Conservation (phyloP, 1,284 basidiomycete species). For the Microbotryum silenes-acaulis region DNA sequence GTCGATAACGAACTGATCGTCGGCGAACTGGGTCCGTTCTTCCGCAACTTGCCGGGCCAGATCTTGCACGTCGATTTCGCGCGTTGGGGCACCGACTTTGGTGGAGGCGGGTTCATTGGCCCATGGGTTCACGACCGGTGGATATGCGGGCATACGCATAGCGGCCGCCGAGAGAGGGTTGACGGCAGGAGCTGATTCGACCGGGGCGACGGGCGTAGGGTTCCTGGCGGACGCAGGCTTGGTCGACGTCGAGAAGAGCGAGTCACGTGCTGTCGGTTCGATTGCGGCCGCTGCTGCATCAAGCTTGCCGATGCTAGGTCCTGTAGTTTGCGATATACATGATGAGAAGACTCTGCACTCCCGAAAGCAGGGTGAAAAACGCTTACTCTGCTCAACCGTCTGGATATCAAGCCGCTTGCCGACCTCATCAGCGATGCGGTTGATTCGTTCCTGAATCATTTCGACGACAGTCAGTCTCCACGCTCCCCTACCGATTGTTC, state of each 20-base stretch:
- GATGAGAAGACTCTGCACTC: background rate
- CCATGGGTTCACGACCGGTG: constrained; percentile 39
- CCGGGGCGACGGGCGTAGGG: background rate
- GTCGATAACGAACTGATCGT: constrained; percentile 83
- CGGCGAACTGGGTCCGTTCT: constrained; percentile 58
- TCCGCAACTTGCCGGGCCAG: constrained; percentile 57
- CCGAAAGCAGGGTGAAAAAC: background rate
- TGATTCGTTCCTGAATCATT: constrained; percentile 26
- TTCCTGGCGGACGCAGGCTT: constrained; percentile 2
- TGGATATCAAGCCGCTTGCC: constrained; percentile 77
- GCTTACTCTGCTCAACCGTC: constrained; percentile 35
- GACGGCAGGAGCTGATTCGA: constrained; percentile 2
- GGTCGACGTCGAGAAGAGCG: constrained; percentile 52
- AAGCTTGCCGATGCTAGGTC: constrained; percentile 76
- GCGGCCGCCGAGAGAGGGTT: constrained; percentile 35
- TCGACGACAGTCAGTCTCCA: constrained; percentile 8
- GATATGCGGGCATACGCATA: constrained; percentile 41
- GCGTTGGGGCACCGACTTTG: constrained; percentile 48
- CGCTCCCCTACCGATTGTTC: background rate
- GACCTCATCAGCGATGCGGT: constrained; percentile 73
- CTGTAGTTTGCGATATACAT: constrained; percentile 5
- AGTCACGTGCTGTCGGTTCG: constrained; percentile 80
- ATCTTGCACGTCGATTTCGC: constrained; percentile 55
- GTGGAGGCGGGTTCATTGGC: constrained; percentile 40
- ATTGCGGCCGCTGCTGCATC: constrained; percentile 55